Evolutionary conservation across 306 rosid species (phyloP), one percentile per base, ranked within the genome.

Genomic region (Pyrus bretschneideri): DNA sequence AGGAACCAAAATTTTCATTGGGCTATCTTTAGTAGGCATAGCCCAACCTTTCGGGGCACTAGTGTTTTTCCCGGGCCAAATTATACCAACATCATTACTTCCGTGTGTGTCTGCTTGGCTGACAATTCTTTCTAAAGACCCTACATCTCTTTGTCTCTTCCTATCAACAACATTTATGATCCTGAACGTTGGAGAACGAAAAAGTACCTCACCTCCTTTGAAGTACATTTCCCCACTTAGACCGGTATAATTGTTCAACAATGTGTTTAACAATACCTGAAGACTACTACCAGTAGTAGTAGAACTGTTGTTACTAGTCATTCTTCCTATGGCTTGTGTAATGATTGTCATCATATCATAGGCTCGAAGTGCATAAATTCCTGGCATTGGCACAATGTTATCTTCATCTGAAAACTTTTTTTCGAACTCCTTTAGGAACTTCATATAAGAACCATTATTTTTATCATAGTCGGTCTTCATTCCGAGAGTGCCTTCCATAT

Each of bases 401-500:
- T 87, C 86, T 73, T 88, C 89, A 14, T 83, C 85, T 0, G 86
- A 85, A 84, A 80, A 6, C 74, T 59, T 68, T 58, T 69, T 35
- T 23, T 55, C 64, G 65, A 90, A 87, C 2, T n/a, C 74, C 80
- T 29, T 69, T 49, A 80, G 35, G 67, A 92, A 92, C 63, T 15
- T 69, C 69, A 51, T 38, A 76, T 80, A 81, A 76, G 89, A 73
- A 58, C 12, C 74, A 68, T 77, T 71, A n/a, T 9, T 42, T 68
- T 72, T 88, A 17, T 75, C 51, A 76, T 89, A 84, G 80, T 83
- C 64, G 11, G 76, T 85, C 84, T 82, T 89, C 83, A 89, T 87
- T 80, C 96, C 97, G 61, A 92, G 73, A 55, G 90, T 76, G 66
- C 93, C 97, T 78, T 82, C 79, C 93, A 84, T 81, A 27, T 75